Evolutionary conservation across 768 basidiomycete species (phyloP).

Genomic region (Tylopilus subfusipes): DNA sequence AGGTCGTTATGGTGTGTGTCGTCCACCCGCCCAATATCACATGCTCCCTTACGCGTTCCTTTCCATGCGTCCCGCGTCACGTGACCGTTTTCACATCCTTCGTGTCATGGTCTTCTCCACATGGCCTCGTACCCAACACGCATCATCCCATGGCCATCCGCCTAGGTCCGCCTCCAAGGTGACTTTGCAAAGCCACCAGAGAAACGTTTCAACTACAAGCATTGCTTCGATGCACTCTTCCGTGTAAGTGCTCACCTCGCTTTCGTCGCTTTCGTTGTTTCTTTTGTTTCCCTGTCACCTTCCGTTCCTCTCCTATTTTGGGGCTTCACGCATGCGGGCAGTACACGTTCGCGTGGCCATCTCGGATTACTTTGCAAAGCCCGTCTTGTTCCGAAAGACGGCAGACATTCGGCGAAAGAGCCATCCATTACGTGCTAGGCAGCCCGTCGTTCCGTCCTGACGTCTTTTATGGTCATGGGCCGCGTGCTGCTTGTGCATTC

Average conservation of each 20-base stretch:
- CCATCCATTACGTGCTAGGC: background rate
- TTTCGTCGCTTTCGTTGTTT: background rate
- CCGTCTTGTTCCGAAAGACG: slow-evolving; percentile 6
- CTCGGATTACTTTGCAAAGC: background rate
- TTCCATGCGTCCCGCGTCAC: slow-evolving; percentile 4
- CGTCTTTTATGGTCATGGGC: background rate
- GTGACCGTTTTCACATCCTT: slow-evolving; percentile 10
- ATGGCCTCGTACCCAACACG: background rate
- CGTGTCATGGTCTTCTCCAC: background rate
- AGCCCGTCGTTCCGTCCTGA: background rate
- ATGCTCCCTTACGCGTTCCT: slow-evolving; percentile 11
- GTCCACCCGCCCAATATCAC: slow-evolving; percentile 8
- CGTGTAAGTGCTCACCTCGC: slow-evolving; percentile 52
- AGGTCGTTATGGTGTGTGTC: slow-evolving; percentile 63
- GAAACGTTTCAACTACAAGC: slow-evolving; percentile 86
- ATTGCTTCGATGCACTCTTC: slow-evolving; percentile 85
- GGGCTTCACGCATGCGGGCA: background rate
- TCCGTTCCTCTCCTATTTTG: background rate
- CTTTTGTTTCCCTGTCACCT: background rate
- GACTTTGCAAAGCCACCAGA: slow-evolving; percentile 87
- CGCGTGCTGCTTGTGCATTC: background rate
- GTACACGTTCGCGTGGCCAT: background rate
- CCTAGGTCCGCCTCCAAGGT: slow-evolving; percentile 75
- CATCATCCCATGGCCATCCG: background rate
- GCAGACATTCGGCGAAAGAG: background rate